Conservation (phyloP, 345 rosid species). For the Eucalyptus coolabah region DNA sequence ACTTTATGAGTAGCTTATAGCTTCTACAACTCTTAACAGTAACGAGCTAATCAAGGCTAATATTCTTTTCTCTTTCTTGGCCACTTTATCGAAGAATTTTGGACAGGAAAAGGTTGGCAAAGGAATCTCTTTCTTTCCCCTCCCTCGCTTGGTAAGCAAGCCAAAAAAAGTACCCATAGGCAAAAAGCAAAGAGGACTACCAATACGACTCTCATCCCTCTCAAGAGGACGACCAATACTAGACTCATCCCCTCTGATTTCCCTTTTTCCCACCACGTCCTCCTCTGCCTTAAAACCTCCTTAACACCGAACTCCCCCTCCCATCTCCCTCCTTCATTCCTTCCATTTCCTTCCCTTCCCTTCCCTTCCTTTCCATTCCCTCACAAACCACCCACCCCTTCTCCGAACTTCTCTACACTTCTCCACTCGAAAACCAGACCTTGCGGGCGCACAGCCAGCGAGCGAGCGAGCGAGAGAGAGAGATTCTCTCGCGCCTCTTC, state of each 20-base stretch:
- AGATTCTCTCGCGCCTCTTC: neutral
- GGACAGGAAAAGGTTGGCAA: neutral
- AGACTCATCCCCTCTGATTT: too few species aligned
- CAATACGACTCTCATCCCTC: neutral
- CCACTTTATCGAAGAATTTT: neutral
- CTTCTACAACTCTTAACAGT: neutral
- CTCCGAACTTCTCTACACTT: neutral
- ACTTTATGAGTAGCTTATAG: neutral
- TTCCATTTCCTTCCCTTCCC: neutral
- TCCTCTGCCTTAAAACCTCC: neutral
- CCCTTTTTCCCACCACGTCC: neutral
- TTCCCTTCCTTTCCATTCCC: neutral
- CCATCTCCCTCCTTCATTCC: neutral
- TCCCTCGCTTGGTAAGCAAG: neutral
- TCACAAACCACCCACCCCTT: neutral
- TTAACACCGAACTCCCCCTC: fast-evolving
- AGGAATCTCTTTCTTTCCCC: neutral
- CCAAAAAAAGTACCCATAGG: neutral
- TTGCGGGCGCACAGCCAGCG: neutral
- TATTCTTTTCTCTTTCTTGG: neutral
- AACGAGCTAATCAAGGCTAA: neutral
- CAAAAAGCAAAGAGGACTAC: fast-evolving
- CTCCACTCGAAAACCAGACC: neutral
- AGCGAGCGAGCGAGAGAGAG: neutral
- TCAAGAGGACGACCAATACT: fast-evolving